Base-by-base conservation (phyloP, 495 filamentous ascomycete species). In the Parathielavia hyrcaniae region DNA sequence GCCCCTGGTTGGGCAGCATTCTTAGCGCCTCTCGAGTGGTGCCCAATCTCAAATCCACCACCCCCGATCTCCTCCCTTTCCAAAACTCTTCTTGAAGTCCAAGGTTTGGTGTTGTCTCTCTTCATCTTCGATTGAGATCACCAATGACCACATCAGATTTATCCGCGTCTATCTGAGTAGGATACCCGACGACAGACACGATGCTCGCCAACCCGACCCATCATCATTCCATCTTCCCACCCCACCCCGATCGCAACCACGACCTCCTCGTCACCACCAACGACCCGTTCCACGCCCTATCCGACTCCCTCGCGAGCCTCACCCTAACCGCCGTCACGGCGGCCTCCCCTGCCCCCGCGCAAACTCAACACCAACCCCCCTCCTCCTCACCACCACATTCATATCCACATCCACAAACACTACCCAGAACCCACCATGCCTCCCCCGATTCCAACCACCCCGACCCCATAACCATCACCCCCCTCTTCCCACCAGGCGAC, bases 401-500 rank as follows among this genome's bases (percentile, higher is more conserved):
- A 38, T 30, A n/a, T 11, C 40, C 20, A 5, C 22, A 13, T 22
- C 22, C 30, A 4, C 39, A 41, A 19, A 22, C 8, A 38, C 3
- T 41, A 41, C 55, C 19, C 34, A 36, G 20, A 38, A 22, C 1
- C 43, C 13, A 20, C 44, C 36, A 34, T n/a, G n/a, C n/a, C n/a
- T n/a, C n/a, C n/a, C n/a, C n/a, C n/a, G n/a, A n/a, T n/a, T n/a
- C 39, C 34, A 36, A 41, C 35, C 41, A 19, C 36, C 55, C 20
- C 55, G 1, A 14, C 26, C 41, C 23, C 38, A 58, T 65, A 38
- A 19, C 51, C 20, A 34, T 53, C 40, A 53, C 36, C 10, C 34
- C 50, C 13, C 41, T 63, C 41, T 66, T 66, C 38, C 64, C 64
- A 1, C 53, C 64, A 5, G 64, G 58, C 48, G 54, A 63, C 36